Conservation (phyloP, 441 rosid genomes). For the Viola pubescens region DNA sequence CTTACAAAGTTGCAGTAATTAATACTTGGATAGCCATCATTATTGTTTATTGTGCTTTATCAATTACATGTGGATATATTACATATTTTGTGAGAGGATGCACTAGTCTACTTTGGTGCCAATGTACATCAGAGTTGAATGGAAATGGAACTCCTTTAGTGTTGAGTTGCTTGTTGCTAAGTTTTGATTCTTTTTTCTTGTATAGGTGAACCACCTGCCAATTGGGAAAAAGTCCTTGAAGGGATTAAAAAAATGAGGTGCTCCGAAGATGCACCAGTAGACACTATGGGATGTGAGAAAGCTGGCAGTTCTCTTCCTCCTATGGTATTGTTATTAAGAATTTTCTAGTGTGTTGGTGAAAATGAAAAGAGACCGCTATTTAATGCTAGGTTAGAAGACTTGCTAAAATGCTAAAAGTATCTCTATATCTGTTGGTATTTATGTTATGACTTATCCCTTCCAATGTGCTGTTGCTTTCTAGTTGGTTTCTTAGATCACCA, state of each 20-base stretch:
- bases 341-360: background rate
- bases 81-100: background rate
- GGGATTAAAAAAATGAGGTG: conserved; percentile 75
- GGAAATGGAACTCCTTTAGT: too few relatives aligned
- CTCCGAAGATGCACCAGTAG: conserved; percentile 64
- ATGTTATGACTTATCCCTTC: background rate
- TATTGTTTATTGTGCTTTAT: too few relatives aligned
- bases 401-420: background rate
- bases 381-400: conserved; percentile 1
- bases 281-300: conserved; percentile 78
- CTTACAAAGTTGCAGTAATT: too few relatives aligned
- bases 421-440: background rate
- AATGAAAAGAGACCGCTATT: background rate
- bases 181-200: conserved; percentile 13
- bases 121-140: too few relatives aligned
- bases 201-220: conserved; percentile 50
- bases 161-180: conserved; percentile 1
- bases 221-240: conserved; percentile 77
- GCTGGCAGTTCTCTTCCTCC: conserved; percentile 84
- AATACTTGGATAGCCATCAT: too few relatives aligned
- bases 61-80: too few relatives aligned
- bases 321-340: conserved; percentile 41
- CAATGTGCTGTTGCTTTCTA: background rate
- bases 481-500: background rate
- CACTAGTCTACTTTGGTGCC: background rate